Conservation (phyloP, 2,329 filamentous ascomycete species). For the Knufia petricola region DNA sequence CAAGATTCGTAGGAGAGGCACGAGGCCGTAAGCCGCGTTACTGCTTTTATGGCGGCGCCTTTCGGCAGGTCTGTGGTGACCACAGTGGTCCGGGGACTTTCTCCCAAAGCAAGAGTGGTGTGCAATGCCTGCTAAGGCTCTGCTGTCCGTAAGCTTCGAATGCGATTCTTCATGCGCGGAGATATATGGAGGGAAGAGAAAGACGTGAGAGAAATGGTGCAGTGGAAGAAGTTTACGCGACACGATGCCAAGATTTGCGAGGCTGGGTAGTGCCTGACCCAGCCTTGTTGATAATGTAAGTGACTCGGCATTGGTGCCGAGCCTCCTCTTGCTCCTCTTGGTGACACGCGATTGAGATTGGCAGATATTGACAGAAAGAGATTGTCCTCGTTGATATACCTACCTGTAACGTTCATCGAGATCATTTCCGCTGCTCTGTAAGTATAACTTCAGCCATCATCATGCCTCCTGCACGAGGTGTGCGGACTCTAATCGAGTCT, state of each 20-base stretch:
- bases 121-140: slow-evolving; percentile 27
- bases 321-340: not conserved
- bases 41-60: slow-evolving; percentile 99
- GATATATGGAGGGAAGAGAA: slow-evolving; percentile 25
- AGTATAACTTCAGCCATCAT: too few relatives aligned
- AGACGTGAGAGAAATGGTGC: not conserved
- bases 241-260: not conserved
- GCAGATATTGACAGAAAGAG: not conserved
- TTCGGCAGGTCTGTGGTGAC: slow-evolving; percentile 60
- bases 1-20: slow-evolving; percentile 40
- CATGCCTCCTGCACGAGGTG: slow-evolving; percentile 4
- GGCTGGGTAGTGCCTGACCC: not conserved
- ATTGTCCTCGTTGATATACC: not conserved
- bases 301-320: not conserved
- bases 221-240: not conserved
- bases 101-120: slow-evolving; percentile 74
- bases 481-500: not conserved
- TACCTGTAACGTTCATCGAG: too few relatives aligned
- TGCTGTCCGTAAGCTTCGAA: slow-evolving; percentile 97
- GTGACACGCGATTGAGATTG: not conserved
- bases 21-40: slow-evolving; percentile 68
- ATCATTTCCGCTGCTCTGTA: too few relatives aligned
- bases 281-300: slow-evolving; percentile 1
- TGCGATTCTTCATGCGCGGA: slow-evolving; percentile 99
- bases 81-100: slow-evolving; percentile 98